Evolutionary conservation across 2,329 filamentous ascomycete species (phyloP), one percentile per base, ranked within the genome.

Genomic region (Delphinella strobiligena): DNA sequence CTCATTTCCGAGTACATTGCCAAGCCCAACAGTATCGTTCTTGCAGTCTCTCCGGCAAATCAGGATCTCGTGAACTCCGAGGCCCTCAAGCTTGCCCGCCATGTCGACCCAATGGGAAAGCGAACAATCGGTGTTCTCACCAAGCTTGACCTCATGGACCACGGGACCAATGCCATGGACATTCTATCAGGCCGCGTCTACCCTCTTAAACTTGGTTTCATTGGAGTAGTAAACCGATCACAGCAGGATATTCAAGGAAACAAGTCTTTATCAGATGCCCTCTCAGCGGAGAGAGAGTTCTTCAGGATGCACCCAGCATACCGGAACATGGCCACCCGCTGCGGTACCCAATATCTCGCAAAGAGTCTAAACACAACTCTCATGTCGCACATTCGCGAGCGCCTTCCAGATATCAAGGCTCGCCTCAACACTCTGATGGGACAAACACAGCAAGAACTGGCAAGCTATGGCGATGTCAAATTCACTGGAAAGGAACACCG

Each of bases 21-120:
- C 42, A 98, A 98, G 66, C 89, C 91, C 11, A 98, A 98, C 72
- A 95, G 89, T 63, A 94, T 98, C 55, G 80, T 98, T 48, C 75
- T 98, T 38, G 91, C 91, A 22, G 91, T 98, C 17, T 96, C 91
- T 10, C 89, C 91, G 14, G 91, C 91, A 38, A 98, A 98, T 55
- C 89, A 96, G 54, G 91, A 98, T 58, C 80, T 98, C 53, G 91
- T 96, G 59, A 98, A 98, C 62, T 98, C 91, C 5, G 91, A 98
- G 61, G 88, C 91, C 5, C 67, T 98, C 52, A 98, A 98, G 64
- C 80, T 98, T 45, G 91, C 91, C 44, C 81, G 91, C 38, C 86
- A 98, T 76, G 91, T 98, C 40, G 91, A 98, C 61, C 82, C 91
- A 2, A 80, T 94, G 61, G 91, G 91, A 47, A 79, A 85, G 61